Base-by-base conservation (phyloP, 257 asterid genomes). In the Hygrophila difformis region DNA sequence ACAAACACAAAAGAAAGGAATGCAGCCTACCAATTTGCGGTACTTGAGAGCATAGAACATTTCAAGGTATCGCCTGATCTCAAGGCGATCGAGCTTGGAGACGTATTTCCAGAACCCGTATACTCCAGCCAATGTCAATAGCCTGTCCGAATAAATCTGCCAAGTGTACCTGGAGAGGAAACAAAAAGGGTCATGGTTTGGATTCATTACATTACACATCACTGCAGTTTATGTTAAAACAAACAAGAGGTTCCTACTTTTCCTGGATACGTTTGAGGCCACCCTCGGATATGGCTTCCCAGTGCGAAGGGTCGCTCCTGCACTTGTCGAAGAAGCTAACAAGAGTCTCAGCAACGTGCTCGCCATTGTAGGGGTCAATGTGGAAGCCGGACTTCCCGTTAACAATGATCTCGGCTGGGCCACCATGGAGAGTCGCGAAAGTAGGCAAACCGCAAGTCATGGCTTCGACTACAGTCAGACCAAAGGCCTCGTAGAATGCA, bases 391-490 rank as follows among this genome's bases (percentile, higher is more conserved):
- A 91, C 50, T 69, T 76, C 7, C 94, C 95, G 13, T 86, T 65
- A n/a, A 86, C 53, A 4, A 91, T 91, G 50, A 91, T 91, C 89
- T 91, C 96, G 18, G 93, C 93, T 0, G 95, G 96, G 3, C 99
- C 99, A 16, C 99, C 96, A 24, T 86, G 67, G 7, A 70, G 47
- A 0, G 95, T 91, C 0, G 99, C 99, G 22, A 91, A 86, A 5
- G 96, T 91, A 0, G 99, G 99, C 61, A 91, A 47, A 6, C 99
- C 99, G 16, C 99, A 91, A 3, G 94, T 79, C 99, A 91, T 91
- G 53, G 96, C 94, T 74, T 91, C 99, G 7, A 91, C 99, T 1
- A 91, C 99, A 0, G 99, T 91, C 62, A 86, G 53, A 1, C 99
- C 99, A 11, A 91, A 91, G 6, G 96, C 99, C 74, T 91, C 96